Evolutionary conservation across 1,284 basidiomycete species (phyloP).

Genomic region (Heimioporus retisporus): DNA sequence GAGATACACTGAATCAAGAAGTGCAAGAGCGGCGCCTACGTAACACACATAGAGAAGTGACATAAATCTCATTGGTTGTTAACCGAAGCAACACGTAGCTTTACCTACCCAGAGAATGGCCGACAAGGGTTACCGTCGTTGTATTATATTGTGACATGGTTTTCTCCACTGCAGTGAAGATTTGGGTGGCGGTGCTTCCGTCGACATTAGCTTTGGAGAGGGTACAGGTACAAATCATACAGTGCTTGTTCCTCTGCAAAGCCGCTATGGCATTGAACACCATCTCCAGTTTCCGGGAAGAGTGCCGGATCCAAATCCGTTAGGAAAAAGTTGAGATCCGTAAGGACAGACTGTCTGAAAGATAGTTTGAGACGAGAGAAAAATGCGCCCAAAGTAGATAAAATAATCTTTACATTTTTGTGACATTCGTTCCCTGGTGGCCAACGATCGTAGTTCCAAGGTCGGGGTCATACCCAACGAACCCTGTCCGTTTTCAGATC

Average conservation of each 20-base stretch:
- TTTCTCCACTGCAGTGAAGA: constrained; percentile 60
- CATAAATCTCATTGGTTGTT: constrained; percentile 2
- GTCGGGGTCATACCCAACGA: too few species aligned
- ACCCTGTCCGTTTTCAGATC: too few species aligned
- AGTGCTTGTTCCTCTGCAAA: constrained; percentile 63
- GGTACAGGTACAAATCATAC: constrained; percentile 46
- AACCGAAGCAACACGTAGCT: neutral
- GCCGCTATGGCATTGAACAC: constrained; percentile 65
- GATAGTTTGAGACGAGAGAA: too few species aligned
- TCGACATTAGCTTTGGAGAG: neutral
- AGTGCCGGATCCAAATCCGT: constrained; percentile 50
- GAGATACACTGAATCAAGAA: constrained; percentile 57
- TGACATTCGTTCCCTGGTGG: too few species aligned
- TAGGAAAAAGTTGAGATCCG: too few species aligned
- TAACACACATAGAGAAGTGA: neutral
- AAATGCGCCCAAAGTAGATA: too few species aligned
- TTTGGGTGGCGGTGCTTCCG: constrained; percentile 55
- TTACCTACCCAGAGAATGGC: constrained; percentile 63
- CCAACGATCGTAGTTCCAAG: too few species aligned
- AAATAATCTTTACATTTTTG: too few species aligned
- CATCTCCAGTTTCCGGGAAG: constrained; percentile 66
- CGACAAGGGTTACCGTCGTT: constrained; percentile 59
- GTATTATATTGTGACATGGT: constrained; percentile 52
- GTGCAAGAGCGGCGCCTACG: constrained; percentile 59
- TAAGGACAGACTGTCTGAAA: too few species aligned